These are phyloP conservation scores for Lentinula detonsa DNA, from an alignment of 768 basidiomycete genomes.

Conservation along the genomic window DNA sequence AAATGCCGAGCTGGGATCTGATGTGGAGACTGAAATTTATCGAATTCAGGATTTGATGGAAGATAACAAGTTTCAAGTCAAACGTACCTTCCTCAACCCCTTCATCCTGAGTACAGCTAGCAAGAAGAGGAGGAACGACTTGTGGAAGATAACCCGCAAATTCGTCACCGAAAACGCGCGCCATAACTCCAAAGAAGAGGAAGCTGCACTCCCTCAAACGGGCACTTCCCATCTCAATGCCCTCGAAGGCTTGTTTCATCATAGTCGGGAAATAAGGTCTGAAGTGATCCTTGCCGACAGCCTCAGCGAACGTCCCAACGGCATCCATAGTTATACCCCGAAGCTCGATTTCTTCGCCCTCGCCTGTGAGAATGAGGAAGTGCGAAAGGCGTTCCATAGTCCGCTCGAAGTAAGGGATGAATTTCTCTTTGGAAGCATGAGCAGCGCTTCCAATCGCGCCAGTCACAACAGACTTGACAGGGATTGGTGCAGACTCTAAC, in stretches of 20 bases:
- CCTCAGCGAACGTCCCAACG: slow-evolving; percentile 97
- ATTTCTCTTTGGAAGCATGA: slow-evolving; percentile 87
- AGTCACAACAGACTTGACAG: slow-evolving; percentile 91
- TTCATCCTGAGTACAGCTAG: slow-evolving; percentile 80
- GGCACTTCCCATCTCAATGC: slow-evolving; percentile 79
- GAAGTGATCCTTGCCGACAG: slow-evolving; percentile 92
- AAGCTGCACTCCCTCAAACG: slow-evolving; percentile 92
- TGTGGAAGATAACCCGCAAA: slow-evolving; percentile 83
- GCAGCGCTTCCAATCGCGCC: slow-evolving; percentile 98
- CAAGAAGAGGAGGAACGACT: slow-evolving; percentile 81
- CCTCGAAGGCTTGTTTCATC: slow-evolving; percentile 94
- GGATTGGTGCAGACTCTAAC: slow-evolving; percentile 78
- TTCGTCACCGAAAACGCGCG: slow-evolving; percentile 92
- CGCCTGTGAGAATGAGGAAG: slow-evolving; percentile 79
- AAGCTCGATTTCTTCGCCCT: slow-evolving; percentile 90
- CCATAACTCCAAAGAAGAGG: slow-evolving; percentile 98
- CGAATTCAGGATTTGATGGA: neutral
- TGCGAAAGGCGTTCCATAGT: slow-evolving; percentile 86
- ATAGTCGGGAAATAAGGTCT: slow-evolving; percentile 92
- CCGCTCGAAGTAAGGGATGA: slow-evolving; percentile 90
- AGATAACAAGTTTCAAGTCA: neutral
- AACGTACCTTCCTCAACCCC: slow-evolving; percentile 60
- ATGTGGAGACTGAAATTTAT: slow-evolving; percentile 35
- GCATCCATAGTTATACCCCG: slow-evolving; percentile 98
- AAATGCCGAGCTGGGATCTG: slow-evolving; percentile 55